These are phyloP conservation scores for Scheffersomyces quercinus DNA, from an alignment of 1,139 yeast species.

Conservation along the genomic window DNA sequence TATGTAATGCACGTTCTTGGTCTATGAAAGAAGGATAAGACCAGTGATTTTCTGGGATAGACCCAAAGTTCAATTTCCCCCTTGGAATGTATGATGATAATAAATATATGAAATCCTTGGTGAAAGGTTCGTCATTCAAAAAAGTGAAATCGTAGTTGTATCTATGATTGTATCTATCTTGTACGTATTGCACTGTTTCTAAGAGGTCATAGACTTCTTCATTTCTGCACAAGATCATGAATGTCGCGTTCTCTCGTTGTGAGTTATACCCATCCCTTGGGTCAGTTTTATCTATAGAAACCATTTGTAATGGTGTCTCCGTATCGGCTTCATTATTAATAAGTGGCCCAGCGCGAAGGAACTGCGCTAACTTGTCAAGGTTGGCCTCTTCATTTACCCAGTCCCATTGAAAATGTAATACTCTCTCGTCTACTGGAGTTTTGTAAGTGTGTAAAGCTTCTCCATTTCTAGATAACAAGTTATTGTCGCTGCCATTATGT, in stretches of 20 bases:
- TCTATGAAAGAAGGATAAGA: slow-evolving; percentile 31
- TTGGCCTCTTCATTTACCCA: too few species aligned
- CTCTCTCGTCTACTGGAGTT: too few species aligned
- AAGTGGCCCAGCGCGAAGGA: background rate
- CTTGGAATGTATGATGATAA: slow-evolving; percentile 21
- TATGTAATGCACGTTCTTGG: slow-evolving; percentile 17
- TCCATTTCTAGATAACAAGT: too few species aligned
- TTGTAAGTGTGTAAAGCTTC: too few species aligned
- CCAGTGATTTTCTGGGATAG: slow-evolving; percentile 32
- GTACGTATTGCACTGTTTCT: slow-evolving; percentile 18
- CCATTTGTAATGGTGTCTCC: background rate
- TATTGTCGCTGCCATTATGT: too few species aligned
- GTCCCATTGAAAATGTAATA: too few species aligned
- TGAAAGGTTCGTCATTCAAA: slow-evolving; percentile 34
- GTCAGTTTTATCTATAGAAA: background rate
- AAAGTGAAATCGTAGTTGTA: slow-evolving; percentile 36
- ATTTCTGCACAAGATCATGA: slow-evolving; percentile 14
- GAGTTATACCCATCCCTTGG: background rate
- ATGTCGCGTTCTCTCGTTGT: slow-evolving; percentile 11
- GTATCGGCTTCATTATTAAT: background rate
- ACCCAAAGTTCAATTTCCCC: slow-evolving; percentile 31
- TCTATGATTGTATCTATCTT: slow-evolving; percentile 18
- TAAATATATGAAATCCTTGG: slow-evolving; percentile 22
- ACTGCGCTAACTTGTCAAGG: background rate
- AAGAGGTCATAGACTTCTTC: slow-evolving; percentile 13